Conservation (phyloP, 2,329 filamentous ascomycete genomes). For the Sordariomycetes sp. region DNA sequence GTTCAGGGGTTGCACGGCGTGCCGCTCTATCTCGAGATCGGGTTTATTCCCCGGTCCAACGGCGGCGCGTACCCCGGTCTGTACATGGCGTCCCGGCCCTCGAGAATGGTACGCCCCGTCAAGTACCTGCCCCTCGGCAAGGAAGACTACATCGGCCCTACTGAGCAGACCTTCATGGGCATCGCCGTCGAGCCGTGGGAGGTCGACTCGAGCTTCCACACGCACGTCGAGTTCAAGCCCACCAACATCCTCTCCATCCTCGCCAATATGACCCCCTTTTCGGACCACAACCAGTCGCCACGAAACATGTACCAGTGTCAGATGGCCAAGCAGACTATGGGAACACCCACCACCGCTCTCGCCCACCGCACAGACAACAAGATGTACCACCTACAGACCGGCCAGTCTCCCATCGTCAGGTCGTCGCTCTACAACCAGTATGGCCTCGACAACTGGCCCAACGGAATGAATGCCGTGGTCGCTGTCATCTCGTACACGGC, state of each 20-base stretch:
- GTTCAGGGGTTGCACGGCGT: conserved; percentile 75
- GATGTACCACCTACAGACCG: conserved; percentile 85
- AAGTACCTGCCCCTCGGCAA: conserved; percentile 84
- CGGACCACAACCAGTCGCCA: conserved; percentile 96
- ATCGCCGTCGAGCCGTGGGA: conserved; percentile 88
- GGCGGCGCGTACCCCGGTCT: conserved; percentile 94
- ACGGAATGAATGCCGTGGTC: conserved; percentile 89
- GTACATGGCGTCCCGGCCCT: conserved; percentile 80
- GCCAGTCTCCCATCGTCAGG: conserved; percentile 88
- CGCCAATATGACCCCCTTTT: conserved; percentile 98
- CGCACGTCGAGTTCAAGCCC: conserved; percentile 86
- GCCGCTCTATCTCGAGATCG: conserved; percentile 79
- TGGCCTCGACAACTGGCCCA: conserved; percentile 95
- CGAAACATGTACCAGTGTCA: conserved; percentile 99
- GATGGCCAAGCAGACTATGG: conserved; percentile 99
- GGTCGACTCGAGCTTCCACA: conserved; percentile 77
- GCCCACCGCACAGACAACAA: conserved; percentile 94
- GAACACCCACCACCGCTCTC: conserved; percentile 79
- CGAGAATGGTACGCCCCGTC: conserved; percentile 82
- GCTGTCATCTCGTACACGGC: conserved; percentile 98
- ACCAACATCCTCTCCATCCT: conserved; percentile 97
- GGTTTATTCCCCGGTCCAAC: conserved; percentile 76
- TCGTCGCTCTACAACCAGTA: conserved; percentile 92
- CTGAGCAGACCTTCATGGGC: conserved; percentile 97
- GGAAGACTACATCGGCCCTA: conserved; percentile 80